Base-by-base conservation (phyloP, 2,329 filamentous ascomycete genomes). In the Shiraia sp. region DNA sequence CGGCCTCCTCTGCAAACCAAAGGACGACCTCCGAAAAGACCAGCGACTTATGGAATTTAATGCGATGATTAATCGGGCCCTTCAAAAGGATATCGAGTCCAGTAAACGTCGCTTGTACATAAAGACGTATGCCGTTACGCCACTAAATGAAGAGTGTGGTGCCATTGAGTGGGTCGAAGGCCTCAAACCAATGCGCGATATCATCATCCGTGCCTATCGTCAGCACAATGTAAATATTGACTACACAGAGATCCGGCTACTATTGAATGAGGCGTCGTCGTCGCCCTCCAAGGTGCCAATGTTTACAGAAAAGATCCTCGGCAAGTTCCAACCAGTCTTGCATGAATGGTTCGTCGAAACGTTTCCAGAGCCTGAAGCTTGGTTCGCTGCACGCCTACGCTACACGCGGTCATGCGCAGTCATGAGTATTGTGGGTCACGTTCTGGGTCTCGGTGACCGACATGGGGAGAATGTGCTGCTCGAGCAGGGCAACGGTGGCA, bases 21-120 rank as follows among this genome's bases (percentile, higher is more conserved):
- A 97, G 68, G 93, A 99, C 66, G 95, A 99, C 67, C 80, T 99
- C 16, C 87, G 93, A 36, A 99, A 95, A 54, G 95, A 99, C 61
- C 92, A 97, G 68, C 89, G 93, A 36, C 83, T 99, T 14, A 99
- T 99, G 91, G 95, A 99, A 65, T 99, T 99, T 76, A 99, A 97
- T 66, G 85, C 87, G 32, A 93, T 97, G 82, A 97, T 99, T 75
- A 99, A 99, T 66, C 82, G 93, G 45, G 90, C 92, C 2, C 73
- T 99, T 42, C 96, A 96, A 65, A 85, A 88, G 48, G 91, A 97
- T 60, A 85, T 91, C 2, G 91, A 96, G 64, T 88, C 90, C 12
- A 95, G 88, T 69, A 87, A 89, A 66, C 83, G 93, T 12, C 88
- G 93, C 52, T 79, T 99, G 40, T 68, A 70, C 40, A 96, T 99